Base-by-base conservation (phyloP, 1,284 basidiomycete genomes). In the Albatrellus sp. region DNA sequence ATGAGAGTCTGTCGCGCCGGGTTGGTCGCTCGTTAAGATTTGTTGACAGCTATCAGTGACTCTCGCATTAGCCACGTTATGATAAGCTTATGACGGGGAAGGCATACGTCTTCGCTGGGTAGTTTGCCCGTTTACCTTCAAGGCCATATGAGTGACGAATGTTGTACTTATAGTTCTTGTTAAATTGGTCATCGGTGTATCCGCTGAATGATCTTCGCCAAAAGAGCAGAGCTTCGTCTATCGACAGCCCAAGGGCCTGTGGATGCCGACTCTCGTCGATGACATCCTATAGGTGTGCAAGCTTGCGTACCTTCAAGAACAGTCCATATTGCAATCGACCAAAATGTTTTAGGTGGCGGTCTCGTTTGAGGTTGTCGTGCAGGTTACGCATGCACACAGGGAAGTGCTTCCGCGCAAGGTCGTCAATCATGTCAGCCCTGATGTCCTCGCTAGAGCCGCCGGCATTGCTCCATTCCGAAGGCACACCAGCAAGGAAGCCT, bases 111-210 rank as follows among this genome's bases (percentile, higher is more conserved):
- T 86, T 90, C 0, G 96, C 92, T 3, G 90, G 77, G 61, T 98
- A 98, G 63, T 98, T 97, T 42, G 84, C 85, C 35, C 94, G 77
- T 58, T 85, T 87, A 7, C 96, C 96, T 61, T 98, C 96, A 37
- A 97, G 69, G 38, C 96, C 96, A 60, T 87, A 99, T 8, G 80
- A 83, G 63, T 98, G 96, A 34, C 94, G 81, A 54, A 99, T 93
- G 56, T 98, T 98, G 65, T 99, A 99, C 55, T 81, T 83, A 70
- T 98, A 87, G 59, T 97, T 90, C 62, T 98, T 99, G 68, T 92
- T 93, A 68, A 98, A 99, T 63, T 93, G 88, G 66, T 98, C 92
- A 52, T 98, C 93, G 17, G 80, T 80, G 47, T 89, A 77, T 32
- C 67, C 72, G 40, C 72, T 70, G 60, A 96, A 98, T 30, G 85